Conservation (phyloP, 441 rosid species). For the Euphorbia schlechtendalii region DNA sequence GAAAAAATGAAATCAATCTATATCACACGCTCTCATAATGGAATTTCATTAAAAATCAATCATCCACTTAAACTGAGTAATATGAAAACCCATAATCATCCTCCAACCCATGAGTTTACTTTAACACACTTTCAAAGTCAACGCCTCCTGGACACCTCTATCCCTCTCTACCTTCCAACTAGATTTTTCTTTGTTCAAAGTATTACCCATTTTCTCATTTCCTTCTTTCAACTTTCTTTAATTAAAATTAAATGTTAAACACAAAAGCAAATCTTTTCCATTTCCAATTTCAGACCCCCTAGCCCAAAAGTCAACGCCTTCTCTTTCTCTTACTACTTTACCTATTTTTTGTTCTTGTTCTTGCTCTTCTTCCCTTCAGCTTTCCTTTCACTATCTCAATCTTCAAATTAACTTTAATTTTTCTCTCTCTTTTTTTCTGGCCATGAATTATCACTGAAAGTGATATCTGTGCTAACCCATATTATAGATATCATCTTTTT, state of each 20-base stretch:
- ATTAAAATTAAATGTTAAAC: background rate
- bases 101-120: background rate
- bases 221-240: background rate
- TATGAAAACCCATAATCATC: slow-evolving; percentile 2
- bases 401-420: slow-evolving; percentile 10
- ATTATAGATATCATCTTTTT: background rate
- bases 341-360: background rate
- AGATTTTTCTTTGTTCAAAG: background rate
- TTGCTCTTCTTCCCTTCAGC: slow-evolving; percentile 22
- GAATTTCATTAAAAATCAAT: background rate
- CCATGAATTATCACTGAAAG: slow-evolving; percentile 24
- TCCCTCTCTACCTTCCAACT: too few species aligned
- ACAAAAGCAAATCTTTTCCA: background rate
- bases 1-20: background rate
- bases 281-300: slow-evolving; percentile 24
- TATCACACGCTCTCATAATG: slow-evolving; percentile 4
- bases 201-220: background rate
- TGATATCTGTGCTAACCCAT: background rate
- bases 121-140: slow-evolving; percentile 3
- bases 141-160: background rate
- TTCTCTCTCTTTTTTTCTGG: slow-evolving; percentile 18
- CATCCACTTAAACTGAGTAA: background rate
- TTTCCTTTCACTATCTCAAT: slow-evolving; percentile 5
- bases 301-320: slow-evolving; percentile 60
- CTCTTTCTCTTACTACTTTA: slow-evolving; percentile 17